These are phyloP conservation scores for Kingdonia uniflora DNA, from an alignment of 164 flowering plant genomes.

Conservation along the genomic window DNA sequence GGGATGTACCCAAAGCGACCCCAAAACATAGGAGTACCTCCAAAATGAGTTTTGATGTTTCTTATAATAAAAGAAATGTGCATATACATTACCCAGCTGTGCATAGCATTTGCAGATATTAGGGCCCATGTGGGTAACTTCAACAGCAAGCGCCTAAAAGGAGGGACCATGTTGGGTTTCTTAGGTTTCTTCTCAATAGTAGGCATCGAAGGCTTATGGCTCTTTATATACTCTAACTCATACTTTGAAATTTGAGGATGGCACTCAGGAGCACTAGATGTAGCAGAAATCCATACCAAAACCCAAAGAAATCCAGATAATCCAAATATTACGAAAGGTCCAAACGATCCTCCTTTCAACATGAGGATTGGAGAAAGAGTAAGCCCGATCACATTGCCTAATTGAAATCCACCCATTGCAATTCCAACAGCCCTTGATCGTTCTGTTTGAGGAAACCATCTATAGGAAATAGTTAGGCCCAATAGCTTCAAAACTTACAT, in stretches of 20 bases:
- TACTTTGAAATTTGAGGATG: slow-evolving; percentile 70
- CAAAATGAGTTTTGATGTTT: no score
- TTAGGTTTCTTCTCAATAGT: slow-evolving; percentile 20
- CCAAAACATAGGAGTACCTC: no score
- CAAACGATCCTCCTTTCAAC: slow-evolving; percentile 83
- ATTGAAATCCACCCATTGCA: slow-evolving; percentile 94
- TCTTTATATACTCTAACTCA: slow-evolving; percentile 65
- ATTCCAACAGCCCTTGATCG: slow-evolving; percentile 88
- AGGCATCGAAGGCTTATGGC: slow-evolving; percentile 15
- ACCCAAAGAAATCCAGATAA: slow-evolving; percentile 93
- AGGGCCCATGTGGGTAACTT: slow-evolving; percentile 85
- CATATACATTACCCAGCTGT: slow-evolving; percentile 68
- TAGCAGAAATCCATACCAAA: slow-evolving; percentile 88
- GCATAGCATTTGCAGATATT: slow-evolving; percentile 87
- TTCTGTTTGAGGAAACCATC: slow-evolving; percentile 95
- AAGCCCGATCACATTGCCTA: slow-evolving; percentile 86
- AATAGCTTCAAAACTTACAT: slow-evolving; percentile 6
- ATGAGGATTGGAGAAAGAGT: slow-evolving; percentile 90
- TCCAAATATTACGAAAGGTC: slow-evolving; percentile 97
- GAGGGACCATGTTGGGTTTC: slow-evolving; percentile 48
- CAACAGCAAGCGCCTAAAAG: slow-evolving; percentile 71
- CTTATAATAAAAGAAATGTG: background rate
- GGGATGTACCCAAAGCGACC: no score
- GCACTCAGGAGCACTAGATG: slow-evolving; percentile 59
- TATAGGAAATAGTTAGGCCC: slow-evolving; percentile 25